A percentile compares a stretch with the other conserved stretches of the same genome.
Conservation (phyloP, 2,329 filamentous ascomycete species). For the Rugonectria rugulosa region DNA sequence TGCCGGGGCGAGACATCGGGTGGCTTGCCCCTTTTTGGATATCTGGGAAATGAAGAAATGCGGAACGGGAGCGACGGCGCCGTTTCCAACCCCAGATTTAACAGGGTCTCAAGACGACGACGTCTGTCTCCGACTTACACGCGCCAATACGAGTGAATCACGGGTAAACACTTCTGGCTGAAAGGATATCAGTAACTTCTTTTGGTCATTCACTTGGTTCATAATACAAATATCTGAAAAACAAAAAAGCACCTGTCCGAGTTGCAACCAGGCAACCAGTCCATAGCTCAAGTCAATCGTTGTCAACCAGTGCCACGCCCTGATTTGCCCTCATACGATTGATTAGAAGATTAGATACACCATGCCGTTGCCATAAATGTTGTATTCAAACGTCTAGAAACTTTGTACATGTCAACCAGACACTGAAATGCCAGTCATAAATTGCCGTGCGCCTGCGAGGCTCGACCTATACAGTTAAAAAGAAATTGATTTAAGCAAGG, state of each 20-base stretch:
- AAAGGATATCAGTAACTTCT: neutral
- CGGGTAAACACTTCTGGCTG: neutral
- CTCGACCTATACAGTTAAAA: conserved; percentile 47
- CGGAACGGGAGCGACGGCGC: conserved; percentile 11
- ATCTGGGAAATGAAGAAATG: conserved; percentile 32
- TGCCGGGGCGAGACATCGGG: conserved; percentile 3
- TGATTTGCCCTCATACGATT: conserved; percentile 48
- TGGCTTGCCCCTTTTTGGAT: conserved; percentile 11
- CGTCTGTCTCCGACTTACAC: neutral
- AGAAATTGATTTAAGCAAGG: conserved; percentile 58
- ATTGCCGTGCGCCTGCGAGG: conserved; percentile 51
- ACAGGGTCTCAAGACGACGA: conserved; percentile 1
- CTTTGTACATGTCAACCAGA: conserved; percentile 49
- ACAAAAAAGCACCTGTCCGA: conserved; percentile 4
- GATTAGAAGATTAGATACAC: conserved; percentile 60
- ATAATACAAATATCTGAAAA: neutral
- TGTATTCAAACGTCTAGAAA: conserved; percentile 47
- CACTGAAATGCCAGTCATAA: conserved; percentile 44
- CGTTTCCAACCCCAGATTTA: conserved; percentile 32
- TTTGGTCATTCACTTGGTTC: conserved; percentile 5
- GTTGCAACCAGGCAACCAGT: conserved; percentile 30
- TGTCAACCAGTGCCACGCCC: conserved; percentile 22
- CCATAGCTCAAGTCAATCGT: conserved; percentile 20
- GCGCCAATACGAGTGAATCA: neutral
- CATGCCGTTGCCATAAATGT: conserved; percentile 35